phyloP scores from a whole-genome alignment of 441 rosid species.

The Pelargonium myrrhifolium region DNA sequence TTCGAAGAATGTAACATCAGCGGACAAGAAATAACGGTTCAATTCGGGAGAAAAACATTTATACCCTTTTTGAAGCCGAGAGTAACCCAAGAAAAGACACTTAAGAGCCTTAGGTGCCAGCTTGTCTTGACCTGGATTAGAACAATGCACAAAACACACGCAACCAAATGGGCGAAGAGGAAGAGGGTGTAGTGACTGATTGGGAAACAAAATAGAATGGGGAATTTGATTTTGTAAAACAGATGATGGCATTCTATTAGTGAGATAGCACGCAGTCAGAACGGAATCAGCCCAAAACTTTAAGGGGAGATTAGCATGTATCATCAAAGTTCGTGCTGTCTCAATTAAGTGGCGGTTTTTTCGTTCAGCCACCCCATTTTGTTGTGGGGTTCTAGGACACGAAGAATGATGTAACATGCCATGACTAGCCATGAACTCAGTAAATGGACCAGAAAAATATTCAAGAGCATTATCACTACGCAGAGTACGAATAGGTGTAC shows the following conservation, averaged over 20 bases:
- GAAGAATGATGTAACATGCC: slow-evolving; percentile 8
- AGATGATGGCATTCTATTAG: slow-evolving; percentile 7
- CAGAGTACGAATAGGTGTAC: background rate
- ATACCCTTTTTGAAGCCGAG: slow-evolving; percentile 6
- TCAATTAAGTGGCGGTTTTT: slow-evolving; percentile 4
- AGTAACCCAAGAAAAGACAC: slow-evolving; percentile 2
- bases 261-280: slow-evolving; percentile 4
- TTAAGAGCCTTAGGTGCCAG: background rate
- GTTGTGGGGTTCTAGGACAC: background rate
- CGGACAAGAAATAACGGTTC: background rate
- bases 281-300: slow-evolving; percentile 4
- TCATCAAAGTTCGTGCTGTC: background rate
- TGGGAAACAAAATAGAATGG: background rate
- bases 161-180: background rate
- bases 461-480: background rate
- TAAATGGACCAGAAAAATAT: background rate
- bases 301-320: background rate
- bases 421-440: background rate
- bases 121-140: background rate
- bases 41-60: background rate
- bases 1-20: background rate
- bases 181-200: background rate
- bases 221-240: background rate
- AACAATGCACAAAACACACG: background rate
- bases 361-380: slow-evolving; percentile 7